phyloP scores from a whole-genome alignment of 305 asterid species.

The Rubia balearica region DNA sequence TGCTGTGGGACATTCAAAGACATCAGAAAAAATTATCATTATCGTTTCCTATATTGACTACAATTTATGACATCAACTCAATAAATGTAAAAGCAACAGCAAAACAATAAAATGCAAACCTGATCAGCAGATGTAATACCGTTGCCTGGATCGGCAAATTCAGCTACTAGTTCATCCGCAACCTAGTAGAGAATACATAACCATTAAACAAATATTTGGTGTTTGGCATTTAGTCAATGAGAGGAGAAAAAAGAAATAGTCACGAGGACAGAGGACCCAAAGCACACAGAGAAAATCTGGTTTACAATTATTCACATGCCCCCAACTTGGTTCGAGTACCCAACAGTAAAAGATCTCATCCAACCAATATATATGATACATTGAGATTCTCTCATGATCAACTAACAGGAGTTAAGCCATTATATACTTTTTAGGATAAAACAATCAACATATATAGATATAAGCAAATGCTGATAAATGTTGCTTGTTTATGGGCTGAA shows the following conservation, averaged over 20 bases:
- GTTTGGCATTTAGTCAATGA: conserved; percentile 3
- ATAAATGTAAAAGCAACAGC: background rate
- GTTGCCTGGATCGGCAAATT: conserved; percentile 65
- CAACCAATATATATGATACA: background rate
- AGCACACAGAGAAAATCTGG: background rate
- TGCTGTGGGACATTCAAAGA: conserved; percentile 42
- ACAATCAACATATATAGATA: background rate
- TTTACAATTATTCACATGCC: background rate
- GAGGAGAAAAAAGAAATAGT: background rate
- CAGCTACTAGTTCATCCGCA: conserved; percentile 97
- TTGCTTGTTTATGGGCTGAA: background rate
- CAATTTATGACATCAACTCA: conserved; percentile 1
- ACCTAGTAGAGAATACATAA: conserved; percentile 40
- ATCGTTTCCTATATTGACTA: conserved; percentile 12
- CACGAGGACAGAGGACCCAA: background rate
- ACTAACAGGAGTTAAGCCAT: background rate
- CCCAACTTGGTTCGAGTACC: background rate
- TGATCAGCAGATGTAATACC: conserved; percentile 67
- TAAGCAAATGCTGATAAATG: background rate
- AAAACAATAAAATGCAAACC: conserved; percentile 36
- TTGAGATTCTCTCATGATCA: background rate
- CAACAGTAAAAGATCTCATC: background rate
- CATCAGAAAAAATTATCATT: conserved; percentile 12
- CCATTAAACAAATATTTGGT: conserved; percentile 18
- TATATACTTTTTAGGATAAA: background rate